phyloP scores from a whole-genome alignment of 2,329 filamentous ascomycete genomes.

The Mycosphaerella arachidis region DNA sequence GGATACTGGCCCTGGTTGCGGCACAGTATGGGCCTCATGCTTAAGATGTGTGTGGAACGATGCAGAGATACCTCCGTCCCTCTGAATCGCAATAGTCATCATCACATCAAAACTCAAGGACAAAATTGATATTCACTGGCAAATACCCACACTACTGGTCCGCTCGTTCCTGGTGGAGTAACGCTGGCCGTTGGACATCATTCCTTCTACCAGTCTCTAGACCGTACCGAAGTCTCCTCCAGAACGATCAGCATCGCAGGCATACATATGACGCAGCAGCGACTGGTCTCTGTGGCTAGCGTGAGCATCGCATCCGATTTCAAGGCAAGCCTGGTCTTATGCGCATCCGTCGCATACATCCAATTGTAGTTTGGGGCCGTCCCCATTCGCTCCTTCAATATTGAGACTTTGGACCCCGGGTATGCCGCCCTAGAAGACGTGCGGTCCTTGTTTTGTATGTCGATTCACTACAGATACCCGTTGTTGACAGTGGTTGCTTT shows the following conservation, averaged over 20 bases:
- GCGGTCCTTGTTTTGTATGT: constrained; percentile 1
- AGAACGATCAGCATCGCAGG: constrained; percentile 4
- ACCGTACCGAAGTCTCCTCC: not conserved
- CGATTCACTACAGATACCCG: constrained; percentile 9
- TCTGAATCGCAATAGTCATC: not conserved
- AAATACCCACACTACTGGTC: constrained; percentile 5
- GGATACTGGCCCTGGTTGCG: not conserved
- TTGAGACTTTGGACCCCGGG: constrained; percentile 12
- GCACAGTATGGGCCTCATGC: not conserved
- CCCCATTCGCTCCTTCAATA: not conserved
- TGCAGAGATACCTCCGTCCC: not conserved
- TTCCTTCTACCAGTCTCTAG: constrained; percentile 1
- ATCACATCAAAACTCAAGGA: not conserved
- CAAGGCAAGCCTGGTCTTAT: constrained; percentile 13
- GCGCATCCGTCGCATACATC: constrained; percentile 14
- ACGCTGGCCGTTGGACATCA: constrained; percentile 8
- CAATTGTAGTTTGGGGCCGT: constrained; percentile 14
- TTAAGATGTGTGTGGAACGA: not conserved
- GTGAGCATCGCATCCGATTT: constrained; percentile 17
- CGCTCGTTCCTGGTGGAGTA: constrained; percentile 3
- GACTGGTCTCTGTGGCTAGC: constrained; percentile 13
- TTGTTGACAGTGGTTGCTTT: constrained; percentile 8
- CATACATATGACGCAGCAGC: constrained; percentile 13
- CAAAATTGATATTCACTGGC: constrained; percentile 5
- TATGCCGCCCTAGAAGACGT: constrained; percentile 10